Conservation (phyloP, 352 stramenopile genomes). For the Phytopythium chamaehyphon region DNA sequence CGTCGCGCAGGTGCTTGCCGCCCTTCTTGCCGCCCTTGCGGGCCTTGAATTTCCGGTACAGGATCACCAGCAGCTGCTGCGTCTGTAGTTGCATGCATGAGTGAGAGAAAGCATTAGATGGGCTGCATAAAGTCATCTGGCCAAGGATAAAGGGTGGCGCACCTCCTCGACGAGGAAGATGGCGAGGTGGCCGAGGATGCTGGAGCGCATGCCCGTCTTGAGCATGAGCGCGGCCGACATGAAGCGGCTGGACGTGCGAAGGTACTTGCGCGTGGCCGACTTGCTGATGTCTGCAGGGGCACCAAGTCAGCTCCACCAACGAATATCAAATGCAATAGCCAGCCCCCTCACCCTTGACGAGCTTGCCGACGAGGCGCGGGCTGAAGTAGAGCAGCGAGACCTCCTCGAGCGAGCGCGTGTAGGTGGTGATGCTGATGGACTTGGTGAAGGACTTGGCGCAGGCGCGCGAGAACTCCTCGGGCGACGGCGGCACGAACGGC, state of each 20-base stretch:
- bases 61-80: conserved; percentile 62
- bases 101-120: background rate
- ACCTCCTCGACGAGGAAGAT: conserved; percentile 87
- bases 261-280: conserved; percentile 74
- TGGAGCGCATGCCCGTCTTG: conserved; percentile 76
- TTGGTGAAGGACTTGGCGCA: conserved; percentile 67
- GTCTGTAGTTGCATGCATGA: conserved; percentile 25
- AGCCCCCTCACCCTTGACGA: conserved; percentile 65
- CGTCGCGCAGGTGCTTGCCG: conserved; percentile 31
- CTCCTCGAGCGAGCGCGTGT: conserved; percentile 70
- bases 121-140: no score
- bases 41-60: conserved; percentile 53
- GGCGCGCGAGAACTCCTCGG: conserved; percentile 49
- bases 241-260: conserved; percentile 54
- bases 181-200: conserved; percentile 65
- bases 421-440: conserved; percentile 80
- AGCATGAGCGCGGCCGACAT: conserved; percentile 54
- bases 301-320: conserved; percentile 3
- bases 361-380: conserved; percentile 61
- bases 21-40: conserved; percentile 34
- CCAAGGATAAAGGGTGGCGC: conserved; percentile 5
- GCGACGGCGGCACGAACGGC: conserved; percentile 45
- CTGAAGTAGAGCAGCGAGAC: conserved; percentile 47
- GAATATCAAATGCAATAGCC: conserved; percentile 3
- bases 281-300: conserved; percentile 54